Conservation (phyloP, 257 asterid genomes). For the Perilla frutescens region DNA sequence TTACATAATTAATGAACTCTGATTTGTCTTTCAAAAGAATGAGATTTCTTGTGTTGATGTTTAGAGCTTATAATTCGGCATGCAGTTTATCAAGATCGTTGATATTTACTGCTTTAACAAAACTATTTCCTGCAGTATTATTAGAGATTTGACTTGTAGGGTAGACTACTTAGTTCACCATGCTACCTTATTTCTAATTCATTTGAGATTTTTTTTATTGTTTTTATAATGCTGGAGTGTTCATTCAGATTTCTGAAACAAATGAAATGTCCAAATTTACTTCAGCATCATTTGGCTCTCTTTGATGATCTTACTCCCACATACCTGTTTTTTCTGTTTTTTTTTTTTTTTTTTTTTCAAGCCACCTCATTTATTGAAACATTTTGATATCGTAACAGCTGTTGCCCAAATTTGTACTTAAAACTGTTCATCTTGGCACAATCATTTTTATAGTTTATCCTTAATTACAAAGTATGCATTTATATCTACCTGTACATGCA, state of each 20-base stretch:
- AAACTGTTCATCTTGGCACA: no score
- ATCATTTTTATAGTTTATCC: no score
- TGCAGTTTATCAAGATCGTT: constrained; percentile 6
- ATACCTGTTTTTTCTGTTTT: no score
- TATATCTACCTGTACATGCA: no score
- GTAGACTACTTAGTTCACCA: not conserved
- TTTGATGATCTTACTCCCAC: not conserved
- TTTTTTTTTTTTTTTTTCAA: no score
- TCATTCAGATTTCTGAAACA: not conserved
- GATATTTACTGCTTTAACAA: not conserved
- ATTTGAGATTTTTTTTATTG: not conserved
- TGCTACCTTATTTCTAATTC: constrained; percentile 17
- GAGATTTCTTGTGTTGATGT: not conserved
- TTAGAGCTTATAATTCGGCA: not conserved
- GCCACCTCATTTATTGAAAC: not conserved
- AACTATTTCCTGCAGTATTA: not conserved
- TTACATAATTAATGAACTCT: not conserved
- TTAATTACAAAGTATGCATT: no score
- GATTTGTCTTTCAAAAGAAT: not conserved
- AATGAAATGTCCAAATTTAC: constrained; percentile 5
- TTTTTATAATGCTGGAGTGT: no score
- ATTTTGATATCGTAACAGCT: not conserved
- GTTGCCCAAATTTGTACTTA: not conserved
- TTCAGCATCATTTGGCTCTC: not conserved
- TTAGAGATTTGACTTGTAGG: constrained; percentile 19